Evolutionary conservation across 441 rosid genomes (phyloP), one percentile per base, ranked within the genome.

Genomic region (Erodium chrysanthum): DNA sequence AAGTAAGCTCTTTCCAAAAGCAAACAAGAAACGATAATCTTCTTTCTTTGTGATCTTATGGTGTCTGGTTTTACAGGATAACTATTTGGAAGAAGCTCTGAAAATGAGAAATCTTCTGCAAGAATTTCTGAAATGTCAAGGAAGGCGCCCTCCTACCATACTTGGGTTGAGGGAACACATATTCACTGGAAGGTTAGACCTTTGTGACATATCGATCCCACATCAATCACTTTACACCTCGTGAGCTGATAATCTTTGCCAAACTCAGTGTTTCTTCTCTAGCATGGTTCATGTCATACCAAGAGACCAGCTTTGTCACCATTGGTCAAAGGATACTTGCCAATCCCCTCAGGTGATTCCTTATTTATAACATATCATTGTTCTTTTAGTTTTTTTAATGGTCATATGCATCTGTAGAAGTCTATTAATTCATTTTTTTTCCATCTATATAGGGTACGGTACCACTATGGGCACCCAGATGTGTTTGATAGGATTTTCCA

Each of bases 211-310:
- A 18, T 18, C 67, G 46, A 44, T 8, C 15, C 14, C 27, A 20
- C 29, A 3, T 63, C 46, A 23, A 23, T 0, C 64, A 15, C 20
- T 11, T 40, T 56, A 48, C 21, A 31, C 54, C 15, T 27, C 61
- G 44, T 23, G 59, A 40, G 33, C 67, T 71, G 64, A 73, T 40
- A 50, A 48, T 72, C 58, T 52, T 69, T 66, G 60, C 25, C 20
- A 68, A 75, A 72, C 84, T 84, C 96, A 91, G 97, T 78, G 95
- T 94, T 76, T 94, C 99, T 78, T 86, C 97, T 82, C 84, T 95
- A 71, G 99, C 99, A 25, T 91, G 97, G 97, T 95, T 95, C 87
- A 95, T 91, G 99, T 95, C 97, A 62, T 91, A 91, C 81, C 99
- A 95, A 70, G 99, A 95, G 75, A 84, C 92, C 37, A 95, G 97